These are phyloP conservation scores for Colletotrichum sp. DNA, from an alignment of 2,329 filamentous ascomycete species.

Conservation along the genomic window DNA sequence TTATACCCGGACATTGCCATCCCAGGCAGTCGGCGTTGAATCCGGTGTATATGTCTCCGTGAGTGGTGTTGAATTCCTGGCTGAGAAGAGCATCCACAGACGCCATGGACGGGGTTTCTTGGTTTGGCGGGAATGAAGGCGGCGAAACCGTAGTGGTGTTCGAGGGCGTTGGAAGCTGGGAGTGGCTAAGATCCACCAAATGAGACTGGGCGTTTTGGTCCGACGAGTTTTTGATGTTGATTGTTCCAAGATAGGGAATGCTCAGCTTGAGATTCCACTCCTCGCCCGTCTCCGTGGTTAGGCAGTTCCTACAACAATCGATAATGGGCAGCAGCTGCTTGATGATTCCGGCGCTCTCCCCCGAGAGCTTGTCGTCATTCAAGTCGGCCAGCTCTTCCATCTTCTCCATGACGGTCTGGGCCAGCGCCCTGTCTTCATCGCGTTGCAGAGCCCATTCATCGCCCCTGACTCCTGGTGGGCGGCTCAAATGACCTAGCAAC, in stretches of 20 bases:
- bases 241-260: conserved; percentile 52
- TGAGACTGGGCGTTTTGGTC: neutral
- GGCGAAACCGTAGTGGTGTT: conserved; percentile 14
- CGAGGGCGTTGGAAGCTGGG: conserved; percentile 7
- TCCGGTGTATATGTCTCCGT: conserved; percentile 2
- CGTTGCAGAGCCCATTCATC: conserved; percentile 28
- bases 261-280: conserved; percentile 38
- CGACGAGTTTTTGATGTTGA: conserved; percentile 40
- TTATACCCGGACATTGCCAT: conserved; percentile 28
- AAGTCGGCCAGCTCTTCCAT: conserved; percentile 42
- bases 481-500: conserved; percentile 53
- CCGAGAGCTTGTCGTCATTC: conserved; percentile 45
- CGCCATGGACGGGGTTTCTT: neutral
- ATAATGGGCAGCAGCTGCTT: conserved; percentile 47
- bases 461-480: neutral
- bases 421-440: conserved; percentile 39
- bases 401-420: conserved; percentile 34
- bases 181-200: conserved; percentile 1
- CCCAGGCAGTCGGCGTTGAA: conserved; percentile 25
- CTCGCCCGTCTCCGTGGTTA: conserved; percentile 21
- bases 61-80: neutral
- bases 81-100: conserved; percentile 2
- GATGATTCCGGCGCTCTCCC: conserved; percentile 48
- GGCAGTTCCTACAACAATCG: conserved; percentile 24
- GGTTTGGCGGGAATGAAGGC: neutral